phyloP scores from a whole-genome alignment of 225 moss, liverwort and hornwort species.

The Climacium dendroides region DNA sequence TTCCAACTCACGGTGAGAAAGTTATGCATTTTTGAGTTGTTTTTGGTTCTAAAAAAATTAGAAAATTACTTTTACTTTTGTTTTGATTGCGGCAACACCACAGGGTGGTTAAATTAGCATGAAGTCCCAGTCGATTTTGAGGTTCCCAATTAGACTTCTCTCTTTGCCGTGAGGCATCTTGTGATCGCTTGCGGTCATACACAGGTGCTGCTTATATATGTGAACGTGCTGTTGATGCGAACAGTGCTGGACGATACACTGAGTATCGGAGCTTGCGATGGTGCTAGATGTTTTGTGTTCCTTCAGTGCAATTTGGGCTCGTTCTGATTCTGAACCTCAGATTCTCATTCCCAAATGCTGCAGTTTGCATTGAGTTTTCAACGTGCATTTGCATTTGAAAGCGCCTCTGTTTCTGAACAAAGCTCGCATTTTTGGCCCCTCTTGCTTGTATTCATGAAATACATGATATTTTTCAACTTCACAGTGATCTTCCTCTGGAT shows the following conservation, averaged over 20 bases:
- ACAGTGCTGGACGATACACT: background rate
- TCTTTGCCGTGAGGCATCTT: background rate
- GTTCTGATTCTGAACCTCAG: background rate
- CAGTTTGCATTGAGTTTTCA: background rate
- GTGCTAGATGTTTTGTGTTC: too few relatives aligned
- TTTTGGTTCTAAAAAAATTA: too few relatives aligned
- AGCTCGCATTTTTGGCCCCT: background rate
- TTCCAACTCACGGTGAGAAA: too few relatives aligned
- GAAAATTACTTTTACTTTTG: too few relatives aligned
- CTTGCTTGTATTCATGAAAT: background rate
- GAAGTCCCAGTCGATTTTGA: constrained; percentile 21
- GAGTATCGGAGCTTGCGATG: background rate
- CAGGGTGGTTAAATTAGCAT: background rate
- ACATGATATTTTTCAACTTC: background rate
- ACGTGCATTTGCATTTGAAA: background rate
- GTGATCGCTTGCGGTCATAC: background rate
- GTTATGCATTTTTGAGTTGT: too few relatives aligned
- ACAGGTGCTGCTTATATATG: background rate
- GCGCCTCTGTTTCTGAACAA: background rate
- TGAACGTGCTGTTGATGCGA: background rate
- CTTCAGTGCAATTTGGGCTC: background rate
- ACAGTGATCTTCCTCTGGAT: background rate
- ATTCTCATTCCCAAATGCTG: background rate
- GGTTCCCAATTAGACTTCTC: constrained; percentile 6
- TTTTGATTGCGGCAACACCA: too few relatives aligned